phyloP scores from a whole-genome alignment of 169 alveolate species.

The Eimeria zaria region DNA sequence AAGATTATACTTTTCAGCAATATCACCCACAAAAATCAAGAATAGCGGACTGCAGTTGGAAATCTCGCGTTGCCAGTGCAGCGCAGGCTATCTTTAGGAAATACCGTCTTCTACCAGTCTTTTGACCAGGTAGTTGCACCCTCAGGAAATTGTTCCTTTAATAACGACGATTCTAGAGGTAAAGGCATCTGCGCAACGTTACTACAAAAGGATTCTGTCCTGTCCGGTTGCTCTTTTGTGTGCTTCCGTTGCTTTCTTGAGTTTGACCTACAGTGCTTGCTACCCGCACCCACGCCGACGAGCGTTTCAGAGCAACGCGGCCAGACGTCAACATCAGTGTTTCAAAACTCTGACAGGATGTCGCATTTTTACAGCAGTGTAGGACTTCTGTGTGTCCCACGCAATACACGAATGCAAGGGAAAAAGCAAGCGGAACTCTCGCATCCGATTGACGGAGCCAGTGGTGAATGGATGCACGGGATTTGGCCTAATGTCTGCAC shows the following conservation, averaged over 20 bases:
- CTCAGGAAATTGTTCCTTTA: background rate
- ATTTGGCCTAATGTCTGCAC: background rate
- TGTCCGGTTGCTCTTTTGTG: background rate
- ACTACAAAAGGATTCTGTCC: background rate
- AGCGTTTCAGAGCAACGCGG: background rate
- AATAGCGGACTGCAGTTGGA: background rate
- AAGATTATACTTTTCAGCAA: background rate
- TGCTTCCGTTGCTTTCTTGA: background rate
- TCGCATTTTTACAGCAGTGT: background rate
- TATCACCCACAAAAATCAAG: background rate
- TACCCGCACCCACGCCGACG: background rate
- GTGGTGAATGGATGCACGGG: background rate
- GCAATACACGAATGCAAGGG: background rate
- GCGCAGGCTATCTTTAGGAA: background rate
- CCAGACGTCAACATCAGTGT: background rate
- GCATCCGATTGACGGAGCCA: background rate
- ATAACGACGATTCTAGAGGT: background rate
- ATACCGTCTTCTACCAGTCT: background rate
- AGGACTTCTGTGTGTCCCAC: background rate
- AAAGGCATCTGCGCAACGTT: background rate
- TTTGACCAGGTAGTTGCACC: background rate
- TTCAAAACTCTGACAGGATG: no score
- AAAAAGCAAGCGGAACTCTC: background rate
- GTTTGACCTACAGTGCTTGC: background rate
- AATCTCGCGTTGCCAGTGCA: background rate